phyloP scores from a whole-genome alignment of 495 filamentous ascomycete genomes.

The Penicillium longicatenatum region DNA sequence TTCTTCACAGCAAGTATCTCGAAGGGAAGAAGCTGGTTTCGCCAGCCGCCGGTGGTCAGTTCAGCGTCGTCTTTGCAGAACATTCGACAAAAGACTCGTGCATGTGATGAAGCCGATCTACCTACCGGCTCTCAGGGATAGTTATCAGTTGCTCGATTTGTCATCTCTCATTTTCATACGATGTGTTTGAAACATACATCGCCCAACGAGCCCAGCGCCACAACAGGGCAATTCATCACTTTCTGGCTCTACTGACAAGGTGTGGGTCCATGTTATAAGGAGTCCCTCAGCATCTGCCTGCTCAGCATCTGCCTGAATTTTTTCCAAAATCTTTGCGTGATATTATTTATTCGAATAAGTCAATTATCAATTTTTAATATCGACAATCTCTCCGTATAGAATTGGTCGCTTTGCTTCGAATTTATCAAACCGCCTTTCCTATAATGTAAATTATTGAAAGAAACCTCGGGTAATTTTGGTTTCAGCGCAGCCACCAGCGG shows the following conservation, averaged over 20 bases:
- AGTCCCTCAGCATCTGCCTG: neutral
- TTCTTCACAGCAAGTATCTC: constrained; percentile 8
- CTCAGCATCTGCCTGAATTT: neutral
- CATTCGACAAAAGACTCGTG: neutral
- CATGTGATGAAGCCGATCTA: neutral
- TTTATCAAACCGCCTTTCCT: neutral
- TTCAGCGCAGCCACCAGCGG: neutral
- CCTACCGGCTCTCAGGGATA: neutral
- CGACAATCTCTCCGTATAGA: neutral
- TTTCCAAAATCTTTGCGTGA: too few species aligned
- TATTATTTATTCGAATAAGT: neutral
- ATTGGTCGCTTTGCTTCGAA: neutral
- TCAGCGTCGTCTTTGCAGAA: constrained; percentile 2
- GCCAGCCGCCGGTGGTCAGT: constrained; percentile 6
- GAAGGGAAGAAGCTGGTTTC: constrained; percentile 6
- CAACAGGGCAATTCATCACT: neutral
- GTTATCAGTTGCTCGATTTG: neutral
- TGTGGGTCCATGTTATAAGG: neutral
- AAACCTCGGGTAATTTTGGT: neutral
- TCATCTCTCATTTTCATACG: neutral
- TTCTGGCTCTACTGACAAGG: neutral
- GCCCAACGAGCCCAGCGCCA: neutral
- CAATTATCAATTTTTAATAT: neutral
- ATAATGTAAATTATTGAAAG: neutral
- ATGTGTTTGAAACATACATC: neutral